Evolutionary conservation across 306 rosid genomes (phyloP), one percentile per base, ranked within the genome.

Genomic region (Elaeagnus macrophylla): DNA sequence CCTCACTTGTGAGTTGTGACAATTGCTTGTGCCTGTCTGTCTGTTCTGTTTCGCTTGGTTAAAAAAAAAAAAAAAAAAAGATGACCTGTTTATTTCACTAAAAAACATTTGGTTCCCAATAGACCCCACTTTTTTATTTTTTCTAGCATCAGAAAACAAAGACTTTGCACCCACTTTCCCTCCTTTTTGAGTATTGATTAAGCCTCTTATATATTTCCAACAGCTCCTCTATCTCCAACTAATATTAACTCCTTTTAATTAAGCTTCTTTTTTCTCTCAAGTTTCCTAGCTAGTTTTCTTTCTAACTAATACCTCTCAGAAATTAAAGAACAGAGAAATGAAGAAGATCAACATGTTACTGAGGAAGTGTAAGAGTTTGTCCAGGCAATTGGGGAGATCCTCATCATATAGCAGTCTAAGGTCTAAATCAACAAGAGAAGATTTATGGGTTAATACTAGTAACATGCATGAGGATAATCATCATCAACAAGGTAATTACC

Each of bases 291-390:
- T 1, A 25, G 32, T 25, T 25, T 25, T 25, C 32, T 25, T 25
- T 25, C 32, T 25, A 1, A 25, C 32, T 25, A 25, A 25, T 25
- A 25, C 32, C 2, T 25, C 32, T 25, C 32, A 25, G 32, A 25
- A 25, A 25, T 25, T 25, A 25, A 25, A 25, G 32, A 25, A 25
- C 4, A 25, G 32, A 85, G 32, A 25, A 25, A 25, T 83, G 94
- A 86, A 83, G 83, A 90, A 83, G 73, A 83, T 90, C 51, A 79
- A 75, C 65, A 64, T 72, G 25, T 35, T 86, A 42, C 47, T 90
- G 11, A 79, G 94, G 61, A 90, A 90, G 65, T 90, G 95, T 88
- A 90, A 82, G 80, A 90, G 86, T 51, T 60, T 90, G 62, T 83
- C 97, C 46, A 81, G 73, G 67, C 90, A 86, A 19, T 68, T 86